A percentile compares a stretch with the other conserved stretches of the same genome.
Conservation (phyloP, 2,329 filamentous ascomycete species). For the Basipetospora chlamydospora region DNA sequence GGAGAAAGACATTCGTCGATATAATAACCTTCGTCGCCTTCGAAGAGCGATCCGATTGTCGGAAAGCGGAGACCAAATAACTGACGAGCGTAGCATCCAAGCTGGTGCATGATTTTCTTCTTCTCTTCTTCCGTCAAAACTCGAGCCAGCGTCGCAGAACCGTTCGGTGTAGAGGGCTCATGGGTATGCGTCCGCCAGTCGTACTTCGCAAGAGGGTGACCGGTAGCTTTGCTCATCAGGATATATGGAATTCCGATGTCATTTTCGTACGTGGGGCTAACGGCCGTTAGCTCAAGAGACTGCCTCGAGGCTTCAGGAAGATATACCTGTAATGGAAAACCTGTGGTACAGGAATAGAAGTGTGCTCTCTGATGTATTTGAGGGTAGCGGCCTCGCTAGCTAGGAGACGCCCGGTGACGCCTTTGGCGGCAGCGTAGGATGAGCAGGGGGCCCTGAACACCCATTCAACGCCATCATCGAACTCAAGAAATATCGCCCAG, state of each 20-base stretch:
- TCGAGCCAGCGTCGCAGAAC: slow-evolving; percentile 5
- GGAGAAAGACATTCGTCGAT: slow-evolving; percentile 10
- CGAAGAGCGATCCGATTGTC: slow-evolving; percentile 15
- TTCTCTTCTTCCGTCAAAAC: slow-evolving; percentile 9
- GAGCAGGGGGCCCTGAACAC: slow-evolving; percentile 15
- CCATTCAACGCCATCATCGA: slow-evolving; percentile 17
- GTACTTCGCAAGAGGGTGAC: slow-evolving; percentile 12
- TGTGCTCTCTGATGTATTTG: slow-evolving; percentile 15
- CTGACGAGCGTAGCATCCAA: slow-evolving; percentile 13
- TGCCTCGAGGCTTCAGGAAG: slow-evolving; percentile 1
- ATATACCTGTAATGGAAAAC: slow-evolving; percentile 13
- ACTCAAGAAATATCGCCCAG: slow-evolving; percentile 16
- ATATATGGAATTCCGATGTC: slow-evolving; percentile 18
- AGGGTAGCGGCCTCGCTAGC: slow-evolving; percentile 17
- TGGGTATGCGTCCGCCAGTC: slow-evolving; percentile 10
- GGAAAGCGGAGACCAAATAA: slow-evolving; percentile 14
- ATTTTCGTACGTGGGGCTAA: slow-evolving; percentile 10
- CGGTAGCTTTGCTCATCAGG: slow-evolving; percentile 17
- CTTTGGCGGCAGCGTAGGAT: slow-evolving; percentile 8
- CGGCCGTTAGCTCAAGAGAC: slow-evolving; percentile 6
- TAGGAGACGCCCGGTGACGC: slow-evolving; percentile 12
- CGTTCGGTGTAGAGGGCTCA: slow-evolving; percentile 5
- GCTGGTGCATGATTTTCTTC: slow-evolving; percentile 14
- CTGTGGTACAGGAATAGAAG: slow-evolving; percentile 17
- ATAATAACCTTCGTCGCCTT: slow-evolving; percentile 11